Conservation (phyloP, 1,284 basidiomycete species). For the Schizophyllum commune region DNA sequence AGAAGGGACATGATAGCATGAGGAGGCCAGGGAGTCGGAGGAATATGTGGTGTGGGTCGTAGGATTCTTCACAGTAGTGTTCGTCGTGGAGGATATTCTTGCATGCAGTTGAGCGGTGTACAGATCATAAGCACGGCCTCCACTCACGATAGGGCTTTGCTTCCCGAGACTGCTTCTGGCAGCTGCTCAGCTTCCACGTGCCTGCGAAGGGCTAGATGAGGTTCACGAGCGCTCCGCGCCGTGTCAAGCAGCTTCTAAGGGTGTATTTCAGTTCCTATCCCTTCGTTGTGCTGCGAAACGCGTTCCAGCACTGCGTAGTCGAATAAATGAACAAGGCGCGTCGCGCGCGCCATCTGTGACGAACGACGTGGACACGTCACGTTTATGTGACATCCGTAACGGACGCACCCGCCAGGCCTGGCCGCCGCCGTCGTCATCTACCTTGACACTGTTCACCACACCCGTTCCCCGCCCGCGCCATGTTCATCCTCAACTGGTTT, state of each 20-base stretch:
- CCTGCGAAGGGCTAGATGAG: too few relatives aligned
- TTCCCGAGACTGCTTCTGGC: too few relatives aligned
- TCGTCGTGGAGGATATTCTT: too few relatives aligned
- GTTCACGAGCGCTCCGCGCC: too few relatives aligned
- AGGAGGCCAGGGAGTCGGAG: not conserved
- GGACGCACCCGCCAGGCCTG: not conserved
- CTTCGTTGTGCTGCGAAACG: too few relatives aligned
- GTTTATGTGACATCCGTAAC: not conserved
- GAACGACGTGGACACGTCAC: not conserved
- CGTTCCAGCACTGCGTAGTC: not conserved
- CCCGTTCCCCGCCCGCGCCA: constrained; percentile 22
- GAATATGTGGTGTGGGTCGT: not conserved
- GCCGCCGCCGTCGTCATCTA: not conserved
- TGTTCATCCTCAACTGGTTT: constrained; percentile 93
- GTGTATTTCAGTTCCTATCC: too few relatives aligned
- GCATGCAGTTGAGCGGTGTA: too few relatives aligned
- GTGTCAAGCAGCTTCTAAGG: too few relatives aligned
- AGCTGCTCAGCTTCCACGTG: too few relatives aligned
- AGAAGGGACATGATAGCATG: not conserved
- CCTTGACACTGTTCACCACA: not conserved
- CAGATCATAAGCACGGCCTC: too few relatives aligned
- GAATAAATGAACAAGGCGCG: not conserved
- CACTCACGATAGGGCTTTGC: too few relatives aligned
- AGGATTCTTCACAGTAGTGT: not conserved
- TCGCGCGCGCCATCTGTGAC: not conserved